Evolutionary conservation across 2,329 filamentous ascomycete genomes (phyloP).

Genomic region (Pestalotiopsis fici): DNA sequence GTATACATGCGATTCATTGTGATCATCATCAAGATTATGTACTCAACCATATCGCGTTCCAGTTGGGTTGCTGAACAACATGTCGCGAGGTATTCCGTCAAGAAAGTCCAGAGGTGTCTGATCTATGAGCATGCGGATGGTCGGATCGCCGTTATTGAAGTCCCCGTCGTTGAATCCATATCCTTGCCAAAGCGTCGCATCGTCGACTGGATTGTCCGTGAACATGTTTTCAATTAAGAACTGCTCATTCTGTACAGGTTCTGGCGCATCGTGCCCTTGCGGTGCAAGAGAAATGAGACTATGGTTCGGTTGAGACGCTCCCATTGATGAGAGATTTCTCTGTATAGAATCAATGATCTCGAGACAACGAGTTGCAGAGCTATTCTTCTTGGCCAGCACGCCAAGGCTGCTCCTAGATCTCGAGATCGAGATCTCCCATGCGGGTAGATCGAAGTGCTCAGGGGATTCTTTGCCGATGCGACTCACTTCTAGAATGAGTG

Average conservation of each 20-base stretch:
- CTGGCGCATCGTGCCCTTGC: not conserved
- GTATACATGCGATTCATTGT: not conserved
- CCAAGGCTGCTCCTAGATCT: not conserved
- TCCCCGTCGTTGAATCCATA: slow-evolving; percentile 4
- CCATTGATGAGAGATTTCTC: not conserved
- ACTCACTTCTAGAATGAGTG: slow-evolving; percentile 34
- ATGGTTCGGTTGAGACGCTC: not conserved
- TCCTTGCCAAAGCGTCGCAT: not conserved
- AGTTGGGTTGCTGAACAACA: not conserved
- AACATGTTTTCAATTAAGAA: not conserved
- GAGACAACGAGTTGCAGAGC: slow-evolving; percentile 2
- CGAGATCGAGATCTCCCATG: not conserved
- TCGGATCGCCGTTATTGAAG: slow-evolving; percentile 1
- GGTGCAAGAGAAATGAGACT: not conserved
- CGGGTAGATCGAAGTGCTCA: not conserved
- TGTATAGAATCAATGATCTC: slow-evolving; percentile 5
- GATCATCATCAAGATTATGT: not conserved
- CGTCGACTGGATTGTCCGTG: not conserved
- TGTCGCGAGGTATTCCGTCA: not conserved
- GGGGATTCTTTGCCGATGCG: not conserved
- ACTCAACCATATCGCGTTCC: not conserved
- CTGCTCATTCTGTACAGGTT: not conserved
- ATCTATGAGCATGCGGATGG: slow-evolving; percentile 9
- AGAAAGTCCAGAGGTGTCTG: slow-evolving; percentile 2
- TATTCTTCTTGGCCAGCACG: slow-evolving; percentile 5